Conservation (phyloP, 805 yeast genomes). For the Spathaspora arborariae region DNA sequence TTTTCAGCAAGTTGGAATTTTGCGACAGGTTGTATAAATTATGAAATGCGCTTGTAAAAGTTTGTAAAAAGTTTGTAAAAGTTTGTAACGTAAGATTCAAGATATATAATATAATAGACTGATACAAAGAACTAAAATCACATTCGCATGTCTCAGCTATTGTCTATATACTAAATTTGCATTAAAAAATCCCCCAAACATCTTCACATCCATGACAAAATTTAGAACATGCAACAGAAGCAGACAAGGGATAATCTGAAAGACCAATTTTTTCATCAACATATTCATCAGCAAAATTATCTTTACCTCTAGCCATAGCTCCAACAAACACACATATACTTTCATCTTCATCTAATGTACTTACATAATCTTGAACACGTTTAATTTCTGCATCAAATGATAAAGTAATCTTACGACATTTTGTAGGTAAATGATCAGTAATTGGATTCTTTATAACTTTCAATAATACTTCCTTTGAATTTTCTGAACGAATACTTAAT, state of each 20-base stretch:
- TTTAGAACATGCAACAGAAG: constrained; percentile 96
- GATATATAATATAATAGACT: too few relatives aligned
- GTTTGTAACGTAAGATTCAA: too few relatives aligned
- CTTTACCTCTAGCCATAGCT: constrained; percentile 98
- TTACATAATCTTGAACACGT: constrained; percentile 84
- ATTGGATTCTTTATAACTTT: constrained; percentile 96
- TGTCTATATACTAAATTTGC: too few relatives aligned
- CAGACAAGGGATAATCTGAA: constrained; percentile 91
- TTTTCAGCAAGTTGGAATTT: neutral
- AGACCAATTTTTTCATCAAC: constrained; percentile 96
- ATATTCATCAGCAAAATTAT: constrained; percentile 93
- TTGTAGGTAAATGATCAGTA: constrained; percentile 93
- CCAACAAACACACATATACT: constrained; percentile 98
- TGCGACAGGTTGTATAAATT: neutral
- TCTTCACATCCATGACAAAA: constrained; percentile 99
- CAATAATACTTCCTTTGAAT: constrained; percentile 89
- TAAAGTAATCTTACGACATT: constrained; percentile 89
- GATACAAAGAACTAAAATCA: neutral
- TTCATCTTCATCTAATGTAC: constrained; percentile 77
- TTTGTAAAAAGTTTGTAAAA: too few relatives aligned
- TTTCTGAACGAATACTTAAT: constrained; percentile 88
- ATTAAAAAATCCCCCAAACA: constrained; percentile 78
- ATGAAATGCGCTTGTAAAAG: too few relatives aligned
- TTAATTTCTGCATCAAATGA: constrained; percentile 88
- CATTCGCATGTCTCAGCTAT: too few relatives aligned